A percentile compares a stretch with the other conserved stretches of the same genome.
phyloP scores from a whole-genome alignment of 129 eudicot genomes.

The Ambrosia artemisiifolia region DNA sequence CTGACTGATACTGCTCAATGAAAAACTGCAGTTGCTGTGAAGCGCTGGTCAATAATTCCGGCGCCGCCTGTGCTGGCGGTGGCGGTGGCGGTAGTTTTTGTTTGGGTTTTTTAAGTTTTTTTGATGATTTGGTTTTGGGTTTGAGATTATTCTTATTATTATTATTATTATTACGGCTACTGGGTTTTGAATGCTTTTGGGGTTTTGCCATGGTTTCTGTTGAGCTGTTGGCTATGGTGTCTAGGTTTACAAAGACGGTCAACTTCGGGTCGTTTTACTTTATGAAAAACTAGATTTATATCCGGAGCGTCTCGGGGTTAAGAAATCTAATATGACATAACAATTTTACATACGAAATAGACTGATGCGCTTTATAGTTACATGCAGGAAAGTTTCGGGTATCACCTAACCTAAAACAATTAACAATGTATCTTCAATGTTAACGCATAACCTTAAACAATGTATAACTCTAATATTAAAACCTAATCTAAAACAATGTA shows the following conservation, averaged over 20 bases:
- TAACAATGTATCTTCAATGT: too few species aligned
- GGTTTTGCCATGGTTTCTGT: conserved; percentile 25
- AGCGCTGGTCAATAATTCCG: conserved; percentile 33
- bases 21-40: conserved; percentile 59
- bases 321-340: too few species aligned
- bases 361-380: too few species aligned
- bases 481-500: too few species aligned
- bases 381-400: too few species aligned
- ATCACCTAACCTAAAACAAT: too few species aligned
- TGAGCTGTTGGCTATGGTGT: conserved; percentile 15
- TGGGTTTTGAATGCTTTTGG: conserved; percentile 21
- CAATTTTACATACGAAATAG: too few species aligned
- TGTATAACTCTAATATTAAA: too few species aligned
- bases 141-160: conserved; percentile 8
- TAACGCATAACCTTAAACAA: too few species aligned
- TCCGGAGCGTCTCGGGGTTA: too few species aligned
- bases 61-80: conserved; percentile 13
- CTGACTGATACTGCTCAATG: conserved; percentile 49
- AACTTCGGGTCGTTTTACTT: not conserved
- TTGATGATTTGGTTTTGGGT: conserved; percentile 30
- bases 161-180: not conserved
- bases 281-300: too few species aligned
- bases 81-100: conserved; percentile 10
- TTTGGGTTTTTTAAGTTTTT: conserved; percentile 25
- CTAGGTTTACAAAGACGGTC: conserved; percentile 26